Evolutionary conservation across 768 basidiomycete species (phyloP).

Genomic region (Dendrothele bispora): DNA sequence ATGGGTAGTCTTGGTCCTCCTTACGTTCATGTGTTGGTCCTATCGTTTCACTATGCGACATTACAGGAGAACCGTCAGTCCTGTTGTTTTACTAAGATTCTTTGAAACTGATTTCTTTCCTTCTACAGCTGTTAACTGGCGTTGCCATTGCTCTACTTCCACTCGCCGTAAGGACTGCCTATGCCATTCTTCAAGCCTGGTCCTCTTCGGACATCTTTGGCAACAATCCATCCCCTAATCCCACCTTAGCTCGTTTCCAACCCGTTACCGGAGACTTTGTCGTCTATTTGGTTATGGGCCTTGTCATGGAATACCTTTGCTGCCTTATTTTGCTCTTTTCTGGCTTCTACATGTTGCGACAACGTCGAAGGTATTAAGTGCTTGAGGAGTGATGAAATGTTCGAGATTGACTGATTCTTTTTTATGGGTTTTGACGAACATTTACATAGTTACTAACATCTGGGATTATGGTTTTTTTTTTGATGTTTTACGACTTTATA

Average conservation of each 20-base stretch:
- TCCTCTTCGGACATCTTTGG: slow-evolving; percentile 50
- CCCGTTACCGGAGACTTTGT: slow-evolving; percentile 57
- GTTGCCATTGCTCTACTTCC: slow-evolving; percentile 58
- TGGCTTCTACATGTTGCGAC: slow-evolving; percentile 38
- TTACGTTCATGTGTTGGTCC: slow-evolving; percentile 40
- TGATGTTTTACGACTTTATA: background rate
- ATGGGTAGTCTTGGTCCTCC: slow-evolving; percentile 39
- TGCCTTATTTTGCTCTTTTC: slow-evolving; percentile 45
- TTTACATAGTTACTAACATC: background rate
- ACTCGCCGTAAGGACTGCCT: slow-evolving; percentile 56
- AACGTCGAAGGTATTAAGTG: too few species aligned
- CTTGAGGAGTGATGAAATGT: too few species aligned
- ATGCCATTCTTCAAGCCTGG: slow-evolving; percentile 58
- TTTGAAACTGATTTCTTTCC: slow-evolving; percentile 5
- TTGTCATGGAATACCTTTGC: slow-evolving; percentile 59
- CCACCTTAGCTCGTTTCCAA: slow-evolving; percentile 54
- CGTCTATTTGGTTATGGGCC: slow-evolving; percentile 56
- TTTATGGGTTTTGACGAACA: background rate
- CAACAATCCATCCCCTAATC: slow-evolving; percentile 32
- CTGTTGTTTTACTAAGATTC: background rate
- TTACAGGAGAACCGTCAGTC: slow-evolving; percentile 45
- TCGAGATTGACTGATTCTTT: too few species aligned
- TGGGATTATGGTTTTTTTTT: background rate
- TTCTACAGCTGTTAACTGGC: slow-evolving; percentile 52
- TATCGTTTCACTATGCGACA: slow-evolving; percentile 47